Evolutionary conservation across 495 filamentous ascomycete genomes (phyloP), one percentile per base, ranked within the genome.

Genomic region (Podospora anserina): DNA sequence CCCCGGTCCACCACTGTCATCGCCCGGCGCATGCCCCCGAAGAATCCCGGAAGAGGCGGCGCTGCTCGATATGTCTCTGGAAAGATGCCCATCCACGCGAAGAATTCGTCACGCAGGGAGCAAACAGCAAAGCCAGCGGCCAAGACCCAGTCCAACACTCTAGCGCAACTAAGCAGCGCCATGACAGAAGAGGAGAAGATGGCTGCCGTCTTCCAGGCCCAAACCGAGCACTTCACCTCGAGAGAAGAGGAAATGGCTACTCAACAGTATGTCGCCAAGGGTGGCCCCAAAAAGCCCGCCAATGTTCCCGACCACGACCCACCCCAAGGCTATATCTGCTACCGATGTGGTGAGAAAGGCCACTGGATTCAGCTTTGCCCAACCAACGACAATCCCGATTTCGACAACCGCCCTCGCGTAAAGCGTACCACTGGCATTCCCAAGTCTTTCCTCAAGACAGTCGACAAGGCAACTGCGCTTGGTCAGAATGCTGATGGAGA

Each of bases 291-390:
- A 74, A 88, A 88, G 68, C 88, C 88, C 54, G 81, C 88, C 59
- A 92, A 92, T 75, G 87, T 92, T 26, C 96, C 95, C 19, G 92
- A 94, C 69, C 92, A 96, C 73, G 91, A 92, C 11, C 94, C 94
- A 18, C 94, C 95, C 5, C 88, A 90, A 27, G 93, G 94, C 39
- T 99, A 99, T 77, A 87, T 97, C 67, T 99, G 95, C 79, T 97
- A 97, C 73, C 91, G 95, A n/a, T 99, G 95, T 79, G 90, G 93
- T 67, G 91, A 97, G 78, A 99, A 98, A 82, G 95, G 96, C 26
- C 95, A 99, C 78, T 98, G 94, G 93, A 99, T 99, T 65, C 92
- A 97, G 80, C 87, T 88, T 13, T 99, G 95, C 70, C 95, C 95
- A 19, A 99, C 95, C 18, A 99, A 99, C 76, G 91, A 96, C 77